These are phyloP conservation scores for Eucalyptus viminalis DNA, from an alignment of 345 rosid species.

Conservation along the genomic window DNA sequence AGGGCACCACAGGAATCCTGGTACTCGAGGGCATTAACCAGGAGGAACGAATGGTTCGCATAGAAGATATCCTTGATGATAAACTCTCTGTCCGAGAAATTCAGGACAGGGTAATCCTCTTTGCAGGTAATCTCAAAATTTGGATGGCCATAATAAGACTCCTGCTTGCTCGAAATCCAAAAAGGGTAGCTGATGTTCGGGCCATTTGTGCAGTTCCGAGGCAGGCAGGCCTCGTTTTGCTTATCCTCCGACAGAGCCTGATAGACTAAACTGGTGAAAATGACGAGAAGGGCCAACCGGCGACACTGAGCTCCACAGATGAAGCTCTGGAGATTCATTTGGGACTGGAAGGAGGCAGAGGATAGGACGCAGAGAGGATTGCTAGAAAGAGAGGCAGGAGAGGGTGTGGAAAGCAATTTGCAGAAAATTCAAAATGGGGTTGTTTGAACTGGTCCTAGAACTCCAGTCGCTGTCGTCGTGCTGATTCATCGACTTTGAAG, in stretches of 20 bases:
- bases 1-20: neutral
- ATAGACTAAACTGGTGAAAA: too few species aligned
- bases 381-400: too few species aligned
- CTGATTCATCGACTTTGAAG: too few species aligned
- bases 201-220: neutral
- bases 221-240: neutral
- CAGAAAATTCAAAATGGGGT: too few species aligned
- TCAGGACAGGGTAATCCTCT: neutral
- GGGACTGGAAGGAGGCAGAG: too few species aligned
- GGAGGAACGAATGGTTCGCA: neutral
- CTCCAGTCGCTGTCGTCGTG: too few species aligned
- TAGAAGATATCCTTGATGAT: neutral
- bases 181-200: conserved; percentile 2
- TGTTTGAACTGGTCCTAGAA: too few species aligned
- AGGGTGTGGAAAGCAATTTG: too few species aligned
- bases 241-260: too few species aligned
- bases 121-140: neutral
- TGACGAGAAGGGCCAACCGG: rapidly evolving
- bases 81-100: neutral
- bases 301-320: rapidly evolving
- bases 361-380: too few species aligned
- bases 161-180: neutral
- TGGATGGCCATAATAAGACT: neutral
- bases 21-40: neutral
- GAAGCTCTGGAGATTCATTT: too few species aligned